phyloP scores from a whole-genome alignment of 2,329 filamentous ascomycete species.

The Sphaerulina musiva region DNA sequence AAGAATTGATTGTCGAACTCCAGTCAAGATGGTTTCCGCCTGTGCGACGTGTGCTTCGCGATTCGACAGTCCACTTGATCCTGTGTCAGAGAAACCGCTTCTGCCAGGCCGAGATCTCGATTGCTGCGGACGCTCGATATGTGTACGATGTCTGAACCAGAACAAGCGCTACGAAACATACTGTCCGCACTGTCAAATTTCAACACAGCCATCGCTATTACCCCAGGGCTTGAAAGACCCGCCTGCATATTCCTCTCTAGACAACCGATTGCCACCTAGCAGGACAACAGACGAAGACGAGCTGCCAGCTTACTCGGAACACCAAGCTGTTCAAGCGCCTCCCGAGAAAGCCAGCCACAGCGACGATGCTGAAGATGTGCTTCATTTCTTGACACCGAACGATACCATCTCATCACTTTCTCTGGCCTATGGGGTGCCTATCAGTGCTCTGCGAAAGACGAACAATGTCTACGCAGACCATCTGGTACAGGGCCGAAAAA shows the following conservation, averaged over 20 bases:
- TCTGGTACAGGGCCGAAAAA: slow-evolving; percentile 61
- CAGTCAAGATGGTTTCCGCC: slow-evolving; percentile 10
- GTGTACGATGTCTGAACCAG: slow-evolving; percentile 61
- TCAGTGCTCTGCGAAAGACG: slow-evolving; percentile 53
- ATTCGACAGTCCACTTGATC: slow-evolving; percentile 22
- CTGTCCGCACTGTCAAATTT: slow-evolving; percentile 72
- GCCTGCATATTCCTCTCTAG: slow-evolving; percentile 52
- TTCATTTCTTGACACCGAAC: slow-evolving; percentile 68
- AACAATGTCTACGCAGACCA: slow-evolving; percentile 69
- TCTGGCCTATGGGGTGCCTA: slow-evolving; percentile 64
- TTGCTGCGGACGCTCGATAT: slow-evolving; percentile 67
- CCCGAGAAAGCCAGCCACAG: slow-evolving; percentile 31
- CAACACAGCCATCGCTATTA: slow-evolving; percentile 52
- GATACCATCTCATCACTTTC: slow-evolving; percentile 65
- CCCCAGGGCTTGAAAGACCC: slow-evolving; percentile 61
- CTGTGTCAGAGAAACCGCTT: slow-evolving; percentile 51
- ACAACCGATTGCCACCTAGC: slow-evolving; percentile 14
- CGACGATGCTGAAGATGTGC: slow-evolving; percentile 52
- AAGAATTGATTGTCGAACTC: background rate
- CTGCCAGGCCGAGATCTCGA: slow-evolving; percentile 55
- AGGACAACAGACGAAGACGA: slow-evolving; percentile 31
- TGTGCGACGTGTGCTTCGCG: slow-evolving; percentile 32
- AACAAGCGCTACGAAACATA: slow-evolving; percentile 62
- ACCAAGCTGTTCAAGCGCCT: slow-evolving; percentile 22
- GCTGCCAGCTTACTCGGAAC: slow-evolving; percentile 41